These are phyloP conservation scores for Podospora didyma DNA, from an alignment of 495 filamentous ascomycete genomes.

Conservation along the genomic window DNA sequence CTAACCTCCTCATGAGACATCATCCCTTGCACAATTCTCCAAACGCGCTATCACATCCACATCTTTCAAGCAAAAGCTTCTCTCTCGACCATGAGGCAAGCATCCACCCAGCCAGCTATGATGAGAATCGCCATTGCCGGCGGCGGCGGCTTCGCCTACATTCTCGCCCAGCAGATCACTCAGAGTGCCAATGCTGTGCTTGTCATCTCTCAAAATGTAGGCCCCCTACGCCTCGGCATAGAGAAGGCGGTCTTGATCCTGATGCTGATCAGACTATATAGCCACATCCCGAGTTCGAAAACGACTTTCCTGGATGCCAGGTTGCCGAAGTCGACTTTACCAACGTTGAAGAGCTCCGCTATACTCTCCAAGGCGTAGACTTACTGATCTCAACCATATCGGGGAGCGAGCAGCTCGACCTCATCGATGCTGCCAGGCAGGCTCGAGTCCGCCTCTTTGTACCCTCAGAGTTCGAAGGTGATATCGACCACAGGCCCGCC, in stretches of 20 bases:
- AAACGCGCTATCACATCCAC: background rate
- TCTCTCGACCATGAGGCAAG: slow-evolving; percentile 32
- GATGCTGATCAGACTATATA: slow-evolving; percentile 10
- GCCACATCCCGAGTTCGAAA: slow-evolving; percentile 35
- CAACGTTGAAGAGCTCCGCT: slow-evolving; percentile 50
- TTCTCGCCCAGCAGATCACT: slow-evolving; percentile 57
- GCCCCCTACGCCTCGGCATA: slow-evolving; percentile 6
- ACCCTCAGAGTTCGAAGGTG: slow-evolving; percentile 73
- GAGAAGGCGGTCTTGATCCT: background rate
- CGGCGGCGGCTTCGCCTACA: slow-evolving; percentile 61
- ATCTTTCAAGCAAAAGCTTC: background rate
- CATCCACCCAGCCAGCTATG: slow-evolving; percentile 33
- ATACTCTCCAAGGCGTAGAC: slow-evolving; percentile 64
- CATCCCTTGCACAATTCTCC: background rate
- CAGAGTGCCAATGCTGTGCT: slow-evolving; percentile 61
- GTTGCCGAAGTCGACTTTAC: slow-evolving; percentile 62
- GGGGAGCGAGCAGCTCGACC: slow-evolving; percentile 58
- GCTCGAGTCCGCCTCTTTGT: slow-evolving; percentile 65
- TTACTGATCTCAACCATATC: slow-evolving; percentile 72
- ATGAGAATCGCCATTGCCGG: slow-evolving; percentile 75
- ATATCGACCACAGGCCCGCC: slow-evolving; percentile 38
- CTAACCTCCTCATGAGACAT: background rate
- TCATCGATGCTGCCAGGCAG: slow-evolving; percentile 66
- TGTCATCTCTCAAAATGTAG: slow-evolving; percentile 61
- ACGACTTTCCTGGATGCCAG: slow-evolving; percentile 48